These are phyloP conservation scores for Elongisporangium senticosum DNA, from an alignment of 352 stramenopile genomes.

Conservation along the genomic window DNA sequence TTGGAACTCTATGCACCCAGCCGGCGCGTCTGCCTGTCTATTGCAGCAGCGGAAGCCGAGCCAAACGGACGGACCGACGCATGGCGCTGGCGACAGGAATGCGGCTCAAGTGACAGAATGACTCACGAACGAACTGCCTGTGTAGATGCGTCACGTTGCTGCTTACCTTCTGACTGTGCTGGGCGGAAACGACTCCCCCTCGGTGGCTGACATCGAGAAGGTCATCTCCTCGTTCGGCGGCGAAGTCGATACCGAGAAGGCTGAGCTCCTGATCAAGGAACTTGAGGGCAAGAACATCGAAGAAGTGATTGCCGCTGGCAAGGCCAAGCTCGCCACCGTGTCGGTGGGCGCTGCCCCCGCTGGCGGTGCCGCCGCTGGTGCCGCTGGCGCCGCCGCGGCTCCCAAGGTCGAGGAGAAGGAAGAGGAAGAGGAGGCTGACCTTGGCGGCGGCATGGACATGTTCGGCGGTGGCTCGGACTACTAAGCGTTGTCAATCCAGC, in stretches of 20 bases:
- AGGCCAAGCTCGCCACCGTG: conserved; percentile 80
- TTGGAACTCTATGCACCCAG: not conserved
- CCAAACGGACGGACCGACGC: not conserved
- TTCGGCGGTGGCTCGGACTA: conserved; percentile 80
- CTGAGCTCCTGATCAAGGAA: conserved; percentile 83
- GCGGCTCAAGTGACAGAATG: not conserved
- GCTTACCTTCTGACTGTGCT: conserved; percentile 87
- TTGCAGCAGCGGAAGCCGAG: not conserved
- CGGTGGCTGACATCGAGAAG: conserved; percentile 77
- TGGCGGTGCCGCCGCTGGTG: conserved; percentile 26
- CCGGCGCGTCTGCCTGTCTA: not conserved
- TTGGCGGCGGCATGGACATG: conserved; percentile 82
- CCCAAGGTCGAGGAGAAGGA: conserved; percentile 49
- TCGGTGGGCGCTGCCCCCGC: conserved; percentile 56
- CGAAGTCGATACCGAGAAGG: conserved; percentile 72
- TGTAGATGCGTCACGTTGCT: conserved; percentile 90
- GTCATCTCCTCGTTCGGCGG: conserved; percentile 79
- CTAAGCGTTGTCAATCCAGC: conserved; percentile 33
- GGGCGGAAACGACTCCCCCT: conserved; percentile 73
- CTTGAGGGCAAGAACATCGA: conserved; percentile 87
- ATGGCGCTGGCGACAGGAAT: not conserved
- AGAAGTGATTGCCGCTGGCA: conserved; percentile 79
- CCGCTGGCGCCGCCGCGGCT: conserved; percentile 29
- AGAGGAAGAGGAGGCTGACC: conserved; percentile 78
- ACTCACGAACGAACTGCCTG: conserved; percentile 4